Conservation (phyloP, 805 yeast species). For the Yarrowia phangngaensis region DNA sequence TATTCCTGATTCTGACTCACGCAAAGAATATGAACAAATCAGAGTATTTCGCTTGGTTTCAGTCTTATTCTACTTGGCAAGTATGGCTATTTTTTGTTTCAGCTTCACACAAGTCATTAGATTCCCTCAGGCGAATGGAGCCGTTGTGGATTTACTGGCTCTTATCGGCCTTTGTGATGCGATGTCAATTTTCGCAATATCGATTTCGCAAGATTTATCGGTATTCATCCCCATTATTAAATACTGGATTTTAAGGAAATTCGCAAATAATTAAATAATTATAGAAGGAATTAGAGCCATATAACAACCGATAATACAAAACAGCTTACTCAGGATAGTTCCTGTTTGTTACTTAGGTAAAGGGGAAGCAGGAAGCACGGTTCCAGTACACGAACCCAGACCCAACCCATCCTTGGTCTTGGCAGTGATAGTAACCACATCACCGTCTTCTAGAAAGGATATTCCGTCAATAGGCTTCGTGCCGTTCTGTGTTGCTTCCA, state of each 20-base stretch:
- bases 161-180: slow-evolving; percentile 30
- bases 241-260: slow-evolving; percentile 7
- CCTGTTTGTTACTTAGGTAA: no score
- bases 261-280: neutral
- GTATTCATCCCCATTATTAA: slow-evolving; percentile 23
- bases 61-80: slow-evolving; percentile 26
- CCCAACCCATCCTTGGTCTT: slow-evolving; percentile 2
- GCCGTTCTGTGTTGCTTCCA: slow-evolving; percentile 32
- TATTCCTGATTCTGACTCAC: slow-evolving; percentile 27
- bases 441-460: slow-evolving; percentile 8
- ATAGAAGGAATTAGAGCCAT: no score
- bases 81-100: slow-evolving; percentile 25
- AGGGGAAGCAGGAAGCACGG: slow-evolving; percentile 6
- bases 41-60: slow-evolving; percentile 28
- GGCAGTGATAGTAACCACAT: slow-evolving; percentile 18
- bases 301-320: no score
- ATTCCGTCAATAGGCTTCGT: slow-evolving; percentile 10
- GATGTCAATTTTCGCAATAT: slow-evolving; percentile 27
- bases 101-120: slow-evolving; percentile 27
- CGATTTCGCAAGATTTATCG: slow-evolving; percentile 29
- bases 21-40: slow-evolving; percentile 27
- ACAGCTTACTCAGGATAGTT: no score
- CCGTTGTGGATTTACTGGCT: slow-evolving; percentile 29
- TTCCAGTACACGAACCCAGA: slow-evolving; percentile 5
- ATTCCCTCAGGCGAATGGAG: slow-evolving; percentile 25